Base-by-base conservation (phyloP, 2,329 filamentous ascomycete species). In the Colletotrichum incanum region DNA sequence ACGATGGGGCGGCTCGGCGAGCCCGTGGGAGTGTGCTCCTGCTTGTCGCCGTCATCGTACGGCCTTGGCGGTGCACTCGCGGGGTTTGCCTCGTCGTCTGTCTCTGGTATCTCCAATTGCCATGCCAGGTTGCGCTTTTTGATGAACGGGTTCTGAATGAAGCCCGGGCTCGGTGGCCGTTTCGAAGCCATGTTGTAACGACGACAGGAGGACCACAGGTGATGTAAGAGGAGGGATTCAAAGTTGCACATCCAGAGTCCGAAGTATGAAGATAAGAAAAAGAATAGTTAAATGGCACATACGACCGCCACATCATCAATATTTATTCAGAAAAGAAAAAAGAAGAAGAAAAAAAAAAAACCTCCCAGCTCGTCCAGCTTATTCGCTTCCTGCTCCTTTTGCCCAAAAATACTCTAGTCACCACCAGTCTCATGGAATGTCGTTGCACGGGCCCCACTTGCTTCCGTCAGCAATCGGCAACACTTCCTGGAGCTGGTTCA, bases 111-210 rank as follows among this genome's bases (percentile, higher is more conserved):
- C 18, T 80, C 75, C 14, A 86, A 74, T 7, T 78, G 82, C 85
- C 85, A 87, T 75, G 81, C 74, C 7, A 86, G 79, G 71, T 87
- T 87, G 28, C 79, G 79, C 73, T 82, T 85, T 76, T 87, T 87
- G 73, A 86, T 82, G 71, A 86, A 84, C 0, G 85, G 84, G 62
- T 86, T 87, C 2, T 81, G 73, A 11, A 86, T 82, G 62, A 86
- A 75, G 28, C 76, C 73, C 2, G 80, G 79, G 65, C 80, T 81
- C 34, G 70, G 67, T 26, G 75, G 76, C 26, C 80, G 78, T 66
- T 84, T 84, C 11, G 69, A 62, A 12, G 76, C 67, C 79, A 81
- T 80, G 43, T 6, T 45, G 18, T 55, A 16, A 23, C 20, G 28
- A 20, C 6, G 11, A 4, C 5, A 5, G 12, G 31, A 50, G n/a